Base-by-base conservation (phyloP, 75 land plant species). In the Sequoiadendron giganteum region DNA sequence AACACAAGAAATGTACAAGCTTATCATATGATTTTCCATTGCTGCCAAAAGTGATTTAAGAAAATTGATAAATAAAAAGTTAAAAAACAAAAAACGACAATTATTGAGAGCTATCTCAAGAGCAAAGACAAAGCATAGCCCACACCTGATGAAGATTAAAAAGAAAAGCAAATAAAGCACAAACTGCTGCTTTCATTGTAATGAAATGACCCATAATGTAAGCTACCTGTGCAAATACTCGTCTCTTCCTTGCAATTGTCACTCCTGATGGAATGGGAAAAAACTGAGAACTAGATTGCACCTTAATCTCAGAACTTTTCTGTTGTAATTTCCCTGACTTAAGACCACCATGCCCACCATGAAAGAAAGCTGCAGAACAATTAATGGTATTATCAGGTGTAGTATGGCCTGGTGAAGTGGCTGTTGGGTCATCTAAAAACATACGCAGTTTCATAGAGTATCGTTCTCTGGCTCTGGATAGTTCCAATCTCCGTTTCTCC, bases 201-300 rank as follows among this genome's bases (percentile, higher is more conserved):
- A 58, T 58, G 65, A 58, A 58, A 61, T 38, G n/a, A 38, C 42
- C 18, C 18, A 30, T 16, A 49, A 54, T 85, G 19, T 15, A 34
- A 85, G 88, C 28, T 86, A 98, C 99, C 99, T 98, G 99, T 21
- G 94, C 92, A 89, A 95, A 90, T 39, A 98, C 93, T 55, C 96
- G 86, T 80, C 94, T 93, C 87, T 95, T 98, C 87, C 95, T 98
- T 72, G 91, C 91, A 39, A 96, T 89, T 68, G 96, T 91, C 43
- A 93, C 73, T 76, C 96, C 93, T 11, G 96, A 90, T 80, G 95
- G 94, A 83, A 88, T 88, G n/a, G 85, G 38, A 65, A 90, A 47
- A 88, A 88, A 87, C 87, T 93, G 95, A 28, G 90, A 86, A 47
- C 94, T 94, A 2, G 90, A 93, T 21, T 93, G 92, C 72, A 61